Percentiles rank a stretch among this genome's conserved stretches.
These are phyloP conservation scores for Leishmania amazonensis DNA, from an alignment of 208 protist species.

Conservation along the genomic window DNA sequence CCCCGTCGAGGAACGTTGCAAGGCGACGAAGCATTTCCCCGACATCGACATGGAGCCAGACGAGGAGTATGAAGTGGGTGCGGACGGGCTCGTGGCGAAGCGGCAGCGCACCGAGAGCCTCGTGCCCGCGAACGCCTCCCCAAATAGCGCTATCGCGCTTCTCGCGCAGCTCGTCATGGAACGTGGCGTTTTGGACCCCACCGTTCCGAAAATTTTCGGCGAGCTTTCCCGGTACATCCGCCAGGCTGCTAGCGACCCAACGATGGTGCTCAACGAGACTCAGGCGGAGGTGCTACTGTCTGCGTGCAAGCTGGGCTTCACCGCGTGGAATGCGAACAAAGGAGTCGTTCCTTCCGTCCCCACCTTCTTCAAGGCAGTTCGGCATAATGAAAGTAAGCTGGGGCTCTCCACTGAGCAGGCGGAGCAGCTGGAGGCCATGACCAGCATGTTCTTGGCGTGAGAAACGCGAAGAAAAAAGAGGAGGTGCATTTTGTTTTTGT, in stretches of 20 bases:
- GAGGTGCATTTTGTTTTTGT: background rate
- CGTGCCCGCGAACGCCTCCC: slow-evolving; percentile 49
- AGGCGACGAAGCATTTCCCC: slow-evolving; percentile 75
- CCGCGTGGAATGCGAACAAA: slow-evolving; percentile 77
- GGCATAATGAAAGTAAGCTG: slow-evolving; percentile 50
- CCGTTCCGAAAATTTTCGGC: slow-evolving; percentile 48
- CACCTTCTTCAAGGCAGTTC: slow-evolving; percentile 71
- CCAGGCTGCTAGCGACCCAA: slow-evolving; percentile 34
- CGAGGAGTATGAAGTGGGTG: slow-evolving; percentile 37
- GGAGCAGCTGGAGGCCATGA: slow-evolving; percentile 72
- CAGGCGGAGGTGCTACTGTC: slow-evolving; percentile 72
- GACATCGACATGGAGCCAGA: slow-evolving; percentile 75
- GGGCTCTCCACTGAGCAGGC: slow-evolving; percentile 53
- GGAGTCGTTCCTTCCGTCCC: slow-evolving; percentile 54
- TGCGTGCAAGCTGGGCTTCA: slow-evolving; percentile 77
- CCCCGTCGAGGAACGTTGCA: slow-evolving; percentile 63
- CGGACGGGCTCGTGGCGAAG: slow-evolving; percentile 35
- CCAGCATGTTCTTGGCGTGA: slow-evolving; percentile 56
- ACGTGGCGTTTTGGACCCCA: slow-evolving; percentile 75
- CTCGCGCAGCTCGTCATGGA: slow-evolving; percentile 81
- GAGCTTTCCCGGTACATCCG: slow-evolving; percentile 70
- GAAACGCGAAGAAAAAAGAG: background rate
- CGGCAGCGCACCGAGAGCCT: slow-evolving; percentile 52
- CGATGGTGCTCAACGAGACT: slow-evolving; percentile 42
- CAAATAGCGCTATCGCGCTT: slow-evolving; percentile 61